Evolutionary conservation across 768 basidiomycete genomes (phyloP).

Genomic region (Rubroboletus satanas): DNA sequence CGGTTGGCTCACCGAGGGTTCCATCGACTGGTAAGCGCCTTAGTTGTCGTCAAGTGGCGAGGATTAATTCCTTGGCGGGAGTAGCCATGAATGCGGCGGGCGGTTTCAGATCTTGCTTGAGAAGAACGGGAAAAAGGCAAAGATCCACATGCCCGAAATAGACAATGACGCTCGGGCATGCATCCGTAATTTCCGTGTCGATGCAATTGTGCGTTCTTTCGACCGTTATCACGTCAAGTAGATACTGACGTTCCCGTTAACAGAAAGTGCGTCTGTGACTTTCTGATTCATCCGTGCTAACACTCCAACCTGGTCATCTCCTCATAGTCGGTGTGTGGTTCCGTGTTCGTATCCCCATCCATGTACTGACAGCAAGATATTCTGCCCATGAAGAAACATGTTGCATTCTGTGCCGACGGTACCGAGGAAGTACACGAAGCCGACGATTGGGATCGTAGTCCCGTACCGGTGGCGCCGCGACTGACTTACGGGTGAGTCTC

Average conservation of each 20-base stretch:
- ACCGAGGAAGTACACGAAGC: slow-evolving; percentile 59
- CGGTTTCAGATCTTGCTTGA: slow-evolving; percentile 25
- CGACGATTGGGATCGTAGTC: slow-evolving; percentile 80
- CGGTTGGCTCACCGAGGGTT: slow-evolving; percentile 21
- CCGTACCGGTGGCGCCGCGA: slow-evolving; percentile 57
- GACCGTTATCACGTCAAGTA: background rate
- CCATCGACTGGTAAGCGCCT: slow-evolving; percentile 22
- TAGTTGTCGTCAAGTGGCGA: background rate
- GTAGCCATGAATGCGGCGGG: slow-evolving; percentile 18
- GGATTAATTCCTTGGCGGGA: background rate
- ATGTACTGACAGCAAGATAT: background rate
- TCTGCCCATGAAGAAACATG: slow-evolving; percentile 42
- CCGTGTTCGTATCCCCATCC: background rate
- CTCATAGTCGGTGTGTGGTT: slow-evolving; percentile 12
- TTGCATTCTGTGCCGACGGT: slow-evolving; percentile 55
- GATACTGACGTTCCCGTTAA: background rate
- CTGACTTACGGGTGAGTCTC: slow-evolving; percentile 66
- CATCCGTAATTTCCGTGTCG: slow-evolving; percentile 25
- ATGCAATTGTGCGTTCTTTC: slow-evolving; percentile 15
- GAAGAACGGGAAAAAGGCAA: slow-evolving; percentile 9
- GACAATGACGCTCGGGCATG: slow-evolving; percentile 21
- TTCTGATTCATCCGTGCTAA: background rate
- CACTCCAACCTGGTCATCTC: background rate
- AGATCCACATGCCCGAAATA: background rate
- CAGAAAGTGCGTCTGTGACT: slow-evolving; percentile 18